Evolutionary conservation across 192 early-diverging fungal species (phyloP).

Genomic region (Allomyces javanicus): DNA sequence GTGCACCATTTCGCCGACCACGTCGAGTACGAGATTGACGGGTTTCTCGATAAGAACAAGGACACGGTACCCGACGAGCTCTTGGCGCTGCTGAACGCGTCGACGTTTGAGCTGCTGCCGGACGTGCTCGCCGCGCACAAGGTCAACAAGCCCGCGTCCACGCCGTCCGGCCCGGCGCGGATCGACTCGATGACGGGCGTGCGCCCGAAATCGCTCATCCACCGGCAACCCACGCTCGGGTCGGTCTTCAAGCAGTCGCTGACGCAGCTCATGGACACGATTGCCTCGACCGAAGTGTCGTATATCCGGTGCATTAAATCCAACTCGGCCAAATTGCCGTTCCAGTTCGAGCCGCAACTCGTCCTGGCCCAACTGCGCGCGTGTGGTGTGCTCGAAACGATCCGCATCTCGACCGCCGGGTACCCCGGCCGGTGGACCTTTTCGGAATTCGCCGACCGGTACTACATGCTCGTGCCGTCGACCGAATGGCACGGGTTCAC

Average conservation of each 20-base stretch:
- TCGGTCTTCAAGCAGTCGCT: slow-evolving; percentile 87
- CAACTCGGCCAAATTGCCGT: slow-evolving; percentile 84
- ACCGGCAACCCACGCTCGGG: slow-evolving; percentile 65
- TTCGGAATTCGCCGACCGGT: slow-evolving; percentile 78
- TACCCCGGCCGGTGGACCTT: slow-evolving; percentile 81
- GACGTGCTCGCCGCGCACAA: background rate
- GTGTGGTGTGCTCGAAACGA: slow-evolving; percentile 97
- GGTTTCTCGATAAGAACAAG: slow-evolving; percentile 95
- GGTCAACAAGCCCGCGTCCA: background rate
- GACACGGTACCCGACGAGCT: slow-evolving; percentile 89
- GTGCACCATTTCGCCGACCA: slow-evolving; percentile 89
- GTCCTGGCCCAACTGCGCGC: slow-evolving; percentile 82
- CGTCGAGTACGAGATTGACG: slow-evolving; percentile 88
- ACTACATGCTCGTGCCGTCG: slow-evolving; percentile 29
- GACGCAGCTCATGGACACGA: slow-evolving; percentile 84
- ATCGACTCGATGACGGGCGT: too few species aligned
- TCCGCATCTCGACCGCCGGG: slow-evolving; percentile 92
- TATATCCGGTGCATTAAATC: slow-evolving; percentile 99
- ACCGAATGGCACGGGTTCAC: slow-evolving; percentile 33
- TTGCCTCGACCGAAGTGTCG: slow-evolving; percentile 75
- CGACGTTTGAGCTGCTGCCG: background rate
- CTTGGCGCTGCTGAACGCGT: background rate
- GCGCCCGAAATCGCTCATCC: too few species aligned
- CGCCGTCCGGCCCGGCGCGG: background rate
- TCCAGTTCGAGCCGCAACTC: slow-evolving; percentile 84